Evolutionary conservation across 805 yeast genomes (phyloP).

Genomic region (Kurtzmaniella cleridarum): DNA sequence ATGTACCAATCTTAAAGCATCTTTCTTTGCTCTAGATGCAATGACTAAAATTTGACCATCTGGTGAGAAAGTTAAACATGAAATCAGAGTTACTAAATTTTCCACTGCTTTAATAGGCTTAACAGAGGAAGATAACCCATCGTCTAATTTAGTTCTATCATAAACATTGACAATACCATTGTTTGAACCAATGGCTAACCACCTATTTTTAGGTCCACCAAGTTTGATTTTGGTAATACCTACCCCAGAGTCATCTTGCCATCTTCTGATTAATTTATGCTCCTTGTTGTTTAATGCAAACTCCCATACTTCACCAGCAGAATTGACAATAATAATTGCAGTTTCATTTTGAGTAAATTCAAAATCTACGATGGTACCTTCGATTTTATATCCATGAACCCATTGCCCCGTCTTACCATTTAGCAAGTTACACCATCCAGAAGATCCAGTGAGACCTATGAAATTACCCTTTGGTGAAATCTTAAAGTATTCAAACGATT

Average conservation of each 20-base stretch:
- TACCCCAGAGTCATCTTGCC: constrained; percentile 84
- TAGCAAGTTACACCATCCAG: constrained; percentile 87
- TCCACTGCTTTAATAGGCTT: constrained; percentile 65
- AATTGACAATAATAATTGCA: constrained; percentile 53
- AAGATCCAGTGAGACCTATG: constrained; percentile 73
- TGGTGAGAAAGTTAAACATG: constrained; percentile 64
- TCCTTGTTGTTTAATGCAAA: constrained; percentile 34
- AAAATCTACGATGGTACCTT: constrained; percentile 81
- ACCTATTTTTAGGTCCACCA: constrained; percentile 67
- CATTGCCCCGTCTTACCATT: constrained; percentile 80
- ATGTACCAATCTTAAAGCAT: constrained; percentile 82
- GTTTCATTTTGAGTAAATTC: constrained; percentile 52
- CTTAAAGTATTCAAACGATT: constrained; percentile 81
- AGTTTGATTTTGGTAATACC: constrained; percentile 74
- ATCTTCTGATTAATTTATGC: constrained; percentile 48
- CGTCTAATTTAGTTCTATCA: constrained; percentile 40
- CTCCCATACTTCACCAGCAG: constrained; percentile 87
- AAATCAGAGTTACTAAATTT: constrained; percentile 76
- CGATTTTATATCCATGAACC: constrained; percentile 81
- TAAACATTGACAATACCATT: constrained; percentile 88
- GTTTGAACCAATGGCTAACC: constrained; percentile 84
- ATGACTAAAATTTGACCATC: constrained; percentile 89
- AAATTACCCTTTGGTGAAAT: constrained; percentile 67
- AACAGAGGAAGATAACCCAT: constrained; percentile 12
- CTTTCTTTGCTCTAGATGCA: constrained; percentile 80